Percentiles rank a stretch among this genome's conserved stretches.
Conservation (phyloP, 148 eudicot genomes). For the Nepenthes mirabilis region DNA sequence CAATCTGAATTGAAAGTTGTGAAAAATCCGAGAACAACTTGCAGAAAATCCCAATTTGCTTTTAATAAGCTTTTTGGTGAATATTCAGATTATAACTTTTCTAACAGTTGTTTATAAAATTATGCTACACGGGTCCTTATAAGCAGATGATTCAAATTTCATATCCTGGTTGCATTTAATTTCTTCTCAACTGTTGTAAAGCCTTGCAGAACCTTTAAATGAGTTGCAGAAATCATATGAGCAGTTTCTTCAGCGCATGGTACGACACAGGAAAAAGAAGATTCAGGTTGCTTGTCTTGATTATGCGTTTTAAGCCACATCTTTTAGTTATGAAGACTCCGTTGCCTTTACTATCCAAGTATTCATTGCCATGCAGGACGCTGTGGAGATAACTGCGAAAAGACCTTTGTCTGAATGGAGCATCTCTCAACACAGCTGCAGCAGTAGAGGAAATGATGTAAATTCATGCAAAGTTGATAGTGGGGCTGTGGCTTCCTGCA, state of each 20-base stretch:
- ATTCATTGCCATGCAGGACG: constrained; percentile 26
- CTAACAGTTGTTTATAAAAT: no score
- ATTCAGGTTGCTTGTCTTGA: constrained; percentile 30
- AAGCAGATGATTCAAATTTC: no score
- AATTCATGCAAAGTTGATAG: constrained; percentile 9
- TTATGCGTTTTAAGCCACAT: background rate
- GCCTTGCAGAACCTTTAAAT: constrained; percentile 91
- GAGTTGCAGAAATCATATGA: constrained; percentile 78
- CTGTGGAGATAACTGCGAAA: constrained; percentile 25
- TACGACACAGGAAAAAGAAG: constrained; percentile 48
- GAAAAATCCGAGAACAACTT: no score
- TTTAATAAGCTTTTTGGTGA: no score
- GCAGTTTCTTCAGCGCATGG: constrained; percentile 65
- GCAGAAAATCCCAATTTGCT: no score
- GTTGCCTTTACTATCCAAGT: constrained; percentile 8
- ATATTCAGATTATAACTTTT: no score
- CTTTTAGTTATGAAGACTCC: background rate
- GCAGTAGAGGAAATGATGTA: constrained; percentile 13
- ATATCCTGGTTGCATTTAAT: background rate
- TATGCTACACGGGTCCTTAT: no score
- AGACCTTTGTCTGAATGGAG: constrained; percentile 26
- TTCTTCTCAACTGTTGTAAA: constrained; percentile 14
- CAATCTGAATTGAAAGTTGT: no score
- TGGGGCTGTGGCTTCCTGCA: background rate
- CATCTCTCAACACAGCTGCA: constrained; percentile 8